Percentiles rank a stretch among this genome's conserved stretches.
These are phyloP conservation scores for Oryza glumipatula DNA, from an alignment of 176 grass and related monocot genomes.

Conservation along the genomic window DNA sequence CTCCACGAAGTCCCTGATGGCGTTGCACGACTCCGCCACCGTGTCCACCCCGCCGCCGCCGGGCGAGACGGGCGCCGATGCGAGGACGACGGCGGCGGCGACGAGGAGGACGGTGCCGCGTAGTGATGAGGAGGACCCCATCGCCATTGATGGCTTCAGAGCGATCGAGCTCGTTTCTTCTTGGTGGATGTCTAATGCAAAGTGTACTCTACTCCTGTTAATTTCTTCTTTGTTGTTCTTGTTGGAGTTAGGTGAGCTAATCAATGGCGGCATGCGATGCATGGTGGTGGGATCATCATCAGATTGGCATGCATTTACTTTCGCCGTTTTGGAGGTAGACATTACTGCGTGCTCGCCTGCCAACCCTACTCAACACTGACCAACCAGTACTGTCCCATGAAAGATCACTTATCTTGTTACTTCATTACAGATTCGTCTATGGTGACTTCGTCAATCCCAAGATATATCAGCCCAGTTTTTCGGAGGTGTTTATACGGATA, in stretches of 20 bases:
- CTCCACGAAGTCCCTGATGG: slow-evolving; percentile 58
- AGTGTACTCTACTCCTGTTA: background rate
- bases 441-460: too few species aligned
- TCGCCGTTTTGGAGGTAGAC: background rate
- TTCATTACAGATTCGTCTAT: too few species aligned
- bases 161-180: background rate
- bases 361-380: background rate
- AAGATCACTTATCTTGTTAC: too few species aligned
- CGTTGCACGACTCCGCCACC: slow-evolving; percentile 33
- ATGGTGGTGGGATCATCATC: background rate
- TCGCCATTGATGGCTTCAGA: background rate
- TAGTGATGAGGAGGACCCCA: background rate
- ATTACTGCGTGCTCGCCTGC: background rate
- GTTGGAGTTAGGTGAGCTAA: slow-evolving; percentile 22
- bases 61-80: background rate
- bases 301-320: background rate
- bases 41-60: slow-evolving; percentile 14
- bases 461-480: too few species aligned
- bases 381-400: too few species aligned
- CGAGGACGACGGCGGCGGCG: background rate
- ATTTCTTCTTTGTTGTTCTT: too few species aligned
- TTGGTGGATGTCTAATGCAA: background rate
- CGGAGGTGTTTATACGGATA: too few species aligned
- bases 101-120: background rate
- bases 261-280: slow-evolving; percentile 9